Evolutionary conservation across 768 basidiomycete species (phyloP), one percentile per base, ranked within the genome.

Genomic region (Kwoniella pini): DNA sequence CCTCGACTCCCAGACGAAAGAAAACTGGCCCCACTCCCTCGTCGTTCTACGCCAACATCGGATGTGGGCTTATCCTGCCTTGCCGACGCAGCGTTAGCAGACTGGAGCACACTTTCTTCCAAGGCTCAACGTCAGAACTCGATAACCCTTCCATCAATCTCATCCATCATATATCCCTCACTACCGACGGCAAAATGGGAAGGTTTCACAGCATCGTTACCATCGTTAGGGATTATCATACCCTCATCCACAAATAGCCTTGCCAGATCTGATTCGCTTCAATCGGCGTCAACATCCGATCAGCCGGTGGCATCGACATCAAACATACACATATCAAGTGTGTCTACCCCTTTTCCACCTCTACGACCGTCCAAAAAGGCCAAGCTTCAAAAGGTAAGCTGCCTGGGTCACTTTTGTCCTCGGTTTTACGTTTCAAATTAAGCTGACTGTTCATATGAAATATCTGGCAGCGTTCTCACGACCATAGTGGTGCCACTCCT

Each of bases 81-180:
- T 33, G 55, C 55, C 7, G 55, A 57, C 19, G 36, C 55, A n/a
- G 55, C 55, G 11, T 26, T 57, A 28, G 55, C 55, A 9, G 45
- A 46, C 31, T 40, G 42, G 7, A 15, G 7, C 12, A 30, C 5
- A 31, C 21, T 21, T 0, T 19, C 36, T 26, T 4, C 17, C 24
- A 38, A 21, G 6, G 9, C 54, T 19, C 54, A 30, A 21, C 42
- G 26, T 21, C 21, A 55, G 24, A 22, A 15, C 24, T 19, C 40
- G 7, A 42, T 55, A 27, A 55, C 28, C 17, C 42, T 55, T 2
- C 54, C 54, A 17, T 42, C 54, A 12, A 55, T 55, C n/a, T 43
- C 54, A n/a, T 6, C 54, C 17, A 40, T 55, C 11, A 55, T 55
- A 6, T 15, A 27, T n/a, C 54, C 54, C 22, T 10, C 24, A 10